Percentiles rank a stretch among this genome's conserved stretches.
These are phyloP conservation scores for Aspergillus pseudonomiae DNA, from an alignment of 2,329 filamentous ascomycete species.

Conservation along the genomic window DNA sequence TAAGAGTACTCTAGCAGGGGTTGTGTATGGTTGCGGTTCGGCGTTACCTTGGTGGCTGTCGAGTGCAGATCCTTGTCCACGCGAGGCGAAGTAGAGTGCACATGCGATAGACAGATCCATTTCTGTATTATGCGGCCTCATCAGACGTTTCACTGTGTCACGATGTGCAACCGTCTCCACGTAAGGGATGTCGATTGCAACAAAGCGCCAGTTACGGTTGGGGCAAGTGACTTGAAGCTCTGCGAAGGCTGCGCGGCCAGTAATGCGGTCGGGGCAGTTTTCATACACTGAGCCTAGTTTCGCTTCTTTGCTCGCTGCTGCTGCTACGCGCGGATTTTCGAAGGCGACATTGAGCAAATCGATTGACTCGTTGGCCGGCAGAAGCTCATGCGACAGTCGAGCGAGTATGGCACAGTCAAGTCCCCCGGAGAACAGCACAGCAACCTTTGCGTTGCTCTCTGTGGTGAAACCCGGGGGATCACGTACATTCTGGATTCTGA, in stretches of 20 bases:
- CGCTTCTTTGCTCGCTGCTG: constrained; percentile 49
- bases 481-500: constrained; percentile 69
- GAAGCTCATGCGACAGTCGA: constrained; percentile 73
- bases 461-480: constrained; percentile 48
- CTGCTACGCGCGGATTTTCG: constrained; percentile 78
- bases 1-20: constrained; percentile 78
- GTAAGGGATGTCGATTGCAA: constrained; percentile 80
- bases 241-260: constrained; percentile 76
- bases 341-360: constrained; percentile 96
- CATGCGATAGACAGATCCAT: constrained; percentile 96
- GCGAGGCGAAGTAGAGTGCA: constrained; percentile 92
- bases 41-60: constrained; percentile 30
- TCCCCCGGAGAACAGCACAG: constrained; percentile 89
- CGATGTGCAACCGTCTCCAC: constrained; percentile 71
- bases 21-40: constrained; percentile 56
- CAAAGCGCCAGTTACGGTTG: constrained; percentile 75
- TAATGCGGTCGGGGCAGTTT: constrained; percentile 85
- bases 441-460: constrained; percentile 53
- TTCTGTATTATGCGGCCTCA: constrained; percentile 93
- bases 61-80: constrained; percentile 62
- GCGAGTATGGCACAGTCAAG: constrained; percentile 91
- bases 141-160: constrained; percentile 70
- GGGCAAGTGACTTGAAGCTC: constrained; percentile 74
- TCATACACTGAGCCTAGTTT: constrained; percentile 62
- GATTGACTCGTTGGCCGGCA: constrained; percentile 70